A percentile compares a stretch with the other conserved stretches of the same genome.
Conservation (phyloP, 306 rosid genomes). For the Datisca glomerata region DNA sequence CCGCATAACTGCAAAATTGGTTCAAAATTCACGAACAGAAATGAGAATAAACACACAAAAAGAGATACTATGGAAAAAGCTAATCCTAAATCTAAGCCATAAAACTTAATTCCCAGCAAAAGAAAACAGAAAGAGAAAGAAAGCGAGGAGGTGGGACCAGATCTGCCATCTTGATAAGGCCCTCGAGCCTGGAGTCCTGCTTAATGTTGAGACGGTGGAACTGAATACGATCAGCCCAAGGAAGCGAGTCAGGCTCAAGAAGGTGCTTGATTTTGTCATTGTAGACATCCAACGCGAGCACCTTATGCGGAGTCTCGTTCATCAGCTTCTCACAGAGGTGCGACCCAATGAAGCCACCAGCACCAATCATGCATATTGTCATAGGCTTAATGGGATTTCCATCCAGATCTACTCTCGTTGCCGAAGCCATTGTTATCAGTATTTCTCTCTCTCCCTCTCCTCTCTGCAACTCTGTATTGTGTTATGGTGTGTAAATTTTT, state of each 20-base stretch:
- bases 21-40: not conserved
- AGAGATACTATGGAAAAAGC: not conserved
- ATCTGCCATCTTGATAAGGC: constrained; percentile 58
- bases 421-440: constrained; percentile 30
- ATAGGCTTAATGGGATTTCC: constrained; percentile 60
- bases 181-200: constrained; percentile 74
- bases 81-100: not conserved
- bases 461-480: not conserved
- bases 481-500: too few relatives aligned
- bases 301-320: constrained; percentile 66
- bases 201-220: constrained; percentile 60
- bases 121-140: not conserved
- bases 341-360: constrained; percentile 86
- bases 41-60: not conserved
- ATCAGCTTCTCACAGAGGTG: constrained; percentile 79
- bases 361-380: constrained; percentile 86
- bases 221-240: constrained; percentile 38
- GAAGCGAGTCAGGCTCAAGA: constrained; percentile 30
- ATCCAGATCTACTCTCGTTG: constrained; percentile 60
- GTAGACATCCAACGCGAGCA: constrained; percentile 68
- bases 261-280: constrained; percentile 55
- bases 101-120: not conserved
- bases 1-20: not conserved
- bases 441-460: too few relatives aligned
- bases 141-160: constrained; percentile 17